Evolutionary conservation across 345 rosid genomes (phyloP), one percentile per base, ranked within the genome.

Genomic region (Carallia pectinifolia): DNA sequence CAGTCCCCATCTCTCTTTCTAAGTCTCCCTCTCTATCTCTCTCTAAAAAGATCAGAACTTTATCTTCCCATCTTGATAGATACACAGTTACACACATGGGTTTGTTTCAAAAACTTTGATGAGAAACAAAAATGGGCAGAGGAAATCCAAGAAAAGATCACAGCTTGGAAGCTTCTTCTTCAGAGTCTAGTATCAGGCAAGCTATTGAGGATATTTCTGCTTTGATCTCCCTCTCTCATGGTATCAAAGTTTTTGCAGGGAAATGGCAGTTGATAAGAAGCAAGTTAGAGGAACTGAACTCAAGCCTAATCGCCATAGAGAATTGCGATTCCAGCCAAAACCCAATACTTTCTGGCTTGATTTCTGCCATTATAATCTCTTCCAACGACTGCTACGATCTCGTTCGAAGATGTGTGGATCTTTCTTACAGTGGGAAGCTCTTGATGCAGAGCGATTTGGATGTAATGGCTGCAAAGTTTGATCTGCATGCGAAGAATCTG

Each of bases 361-460:
- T 91, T 62, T 67, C 85, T 47, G 84, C 85, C 54, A 73, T 86
- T 10, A 64, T 82, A 37, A 73, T 34, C 53, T 79, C 96, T 10
- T 77, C 81, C 18, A 75, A 69, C 23, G 87, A 84, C 58, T 84
- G 92, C 52, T 69, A 55, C 74, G 89, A 83, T 79, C 93, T 90
- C 53, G 97, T 93, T 7, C 77, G 87, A 58, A 77, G 85, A 17
- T 95, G 99, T 67, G 75, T 86, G 67, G 88, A 88, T 81, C 81
- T 86, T 65, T 82, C 92, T 6, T 91, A 81, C 85, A 82, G 85
- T 62, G 99, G 99, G 19, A 91, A 91, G 91, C 96, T 95, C 18
- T 76, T 91, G 85, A 95, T 95, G 99, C 97, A 95, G 83, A 91
- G 97, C 67, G 93, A 92, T 80, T 79, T 95, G 66, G 97, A 95